Evolutionary conservation across 164 flowering plant species (phyloP).

Genomic region (Magnolia officinalis): DNA sequence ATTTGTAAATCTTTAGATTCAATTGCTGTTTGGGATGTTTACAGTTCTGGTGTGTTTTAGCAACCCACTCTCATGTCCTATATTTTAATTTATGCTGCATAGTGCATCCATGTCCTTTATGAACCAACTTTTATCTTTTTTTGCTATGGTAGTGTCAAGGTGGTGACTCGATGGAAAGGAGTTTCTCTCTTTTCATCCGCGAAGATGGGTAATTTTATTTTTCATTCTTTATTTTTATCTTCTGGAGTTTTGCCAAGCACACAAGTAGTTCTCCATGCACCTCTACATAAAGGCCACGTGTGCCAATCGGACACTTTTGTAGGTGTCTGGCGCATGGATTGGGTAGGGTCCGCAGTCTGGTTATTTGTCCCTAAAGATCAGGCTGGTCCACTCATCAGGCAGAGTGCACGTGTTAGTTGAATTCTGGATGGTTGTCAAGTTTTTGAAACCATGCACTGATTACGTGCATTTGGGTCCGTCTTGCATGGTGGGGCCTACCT

Average conservation of each 20-base stretch:
- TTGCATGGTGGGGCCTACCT: no score
- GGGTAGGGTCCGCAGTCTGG: background rate
- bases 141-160: constrained; percentile 56
- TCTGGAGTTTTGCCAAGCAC: background rate
- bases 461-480: no score
- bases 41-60: background rate
- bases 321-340: no score
- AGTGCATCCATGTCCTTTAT: background rate
- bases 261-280: background rate
- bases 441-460: no score
- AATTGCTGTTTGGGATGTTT: no score
- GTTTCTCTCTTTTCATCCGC: constrained; percentile 51
- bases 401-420: no score
- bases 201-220: constrained; percentile 41
- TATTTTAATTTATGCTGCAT: background rate
- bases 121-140: background rate
- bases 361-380: background rate
- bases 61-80: background rate
- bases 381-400: background rate
- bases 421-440: no score
- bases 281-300: background rate
- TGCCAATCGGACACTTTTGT: no score
- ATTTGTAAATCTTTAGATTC: no score
- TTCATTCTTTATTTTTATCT: background rate
- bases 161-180: constrained; percentile 52